Evolutionary conservation across 1,139 yeast genomes (phyloP), one percentile per base, ranked within the genome.

Genomic region (Diutina ranongensis): DNA sequence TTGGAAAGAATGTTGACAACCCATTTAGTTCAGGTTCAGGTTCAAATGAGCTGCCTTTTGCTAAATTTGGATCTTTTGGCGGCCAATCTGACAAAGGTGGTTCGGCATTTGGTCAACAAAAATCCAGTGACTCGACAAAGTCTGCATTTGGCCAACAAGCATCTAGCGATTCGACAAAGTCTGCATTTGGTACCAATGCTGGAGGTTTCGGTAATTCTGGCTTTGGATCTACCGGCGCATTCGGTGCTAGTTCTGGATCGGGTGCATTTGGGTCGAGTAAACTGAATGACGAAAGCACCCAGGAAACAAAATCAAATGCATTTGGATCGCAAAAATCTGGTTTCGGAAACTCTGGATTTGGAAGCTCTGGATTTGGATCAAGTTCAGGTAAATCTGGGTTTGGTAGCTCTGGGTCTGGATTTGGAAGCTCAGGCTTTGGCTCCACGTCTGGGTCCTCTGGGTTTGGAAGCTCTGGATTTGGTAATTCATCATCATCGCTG

Each of bases 341-440:
- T 3, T 25, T 35, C 20, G 38, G 38, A 8, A 18, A 16, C 12
- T 35, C 42, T 20, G 49, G 45, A 3, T 47, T 46, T 18, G 46
- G 49, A 4, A 32, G 34, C 18, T 32, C 49, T 18, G 19, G 12
- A 3, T 19, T 44, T 7, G 31, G 20, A 10, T 15, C 38, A n/a
- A 46, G 45, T 4, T 46, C 42, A 36, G 49, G 47, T 12, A 27
- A 28, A n/a, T n/a, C 45, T 25, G 47, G 46, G 4, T 45, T 46
- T 18, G 48, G 48, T 3, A 15, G 35, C 27, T 27, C 40, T 15
- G 44, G 45, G 1, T 42, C 44, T 21, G 50, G 48, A 25, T 25
- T 25, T 21, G n/a, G 42, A 10, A 36, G 13, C 2, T 15, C 40
- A 2, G n/a, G 27, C 9, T 2, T 20, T 36, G 40, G 21, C 5